Evolutionary conservation across 106 monocot genomes (phyloP).

Genomic region (Allium fistulosum): DNA sequence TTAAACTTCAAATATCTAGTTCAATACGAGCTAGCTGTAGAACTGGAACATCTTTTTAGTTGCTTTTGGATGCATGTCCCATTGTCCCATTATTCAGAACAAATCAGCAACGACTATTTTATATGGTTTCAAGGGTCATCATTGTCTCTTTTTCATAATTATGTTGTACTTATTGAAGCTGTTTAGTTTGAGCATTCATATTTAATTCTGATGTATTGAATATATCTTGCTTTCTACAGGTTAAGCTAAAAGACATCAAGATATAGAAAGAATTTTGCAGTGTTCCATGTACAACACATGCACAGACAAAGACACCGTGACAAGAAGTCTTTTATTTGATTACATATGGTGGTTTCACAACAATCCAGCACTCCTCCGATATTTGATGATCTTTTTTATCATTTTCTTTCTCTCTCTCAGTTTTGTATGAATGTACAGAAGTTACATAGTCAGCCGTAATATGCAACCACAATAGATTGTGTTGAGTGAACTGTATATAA

Average conservation of each 20-base stretch:
- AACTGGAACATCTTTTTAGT: no score
- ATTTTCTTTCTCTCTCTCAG: background rate
- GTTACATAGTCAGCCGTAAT: background rate
- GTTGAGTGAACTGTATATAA: conserved; percentile 7
- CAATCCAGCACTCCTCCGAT: background rate
- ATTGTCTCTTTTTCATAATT: background rate
- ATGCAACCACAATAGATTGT: conserved; percentile 8
- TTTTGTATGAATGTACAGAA: conserved; percentile 5
- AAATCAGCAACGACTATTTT: background rate
- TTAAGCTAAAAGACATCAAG: conserved; percentile 2
- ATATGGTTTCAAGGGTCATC: background rate
- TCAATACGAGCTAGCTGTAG: no score
- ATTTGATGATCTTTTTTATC: background rate
- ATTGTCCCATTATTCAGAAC: background rate
- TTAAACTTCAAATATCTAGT: no score
- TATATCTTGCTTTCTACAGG: background rate
- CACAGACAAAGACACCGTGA: background rate
- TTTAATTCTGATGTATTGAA: background rate
- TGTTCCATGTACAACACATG: background rate
- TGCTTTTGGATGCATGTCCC: no score
- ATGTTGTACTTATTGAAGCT: background rate
- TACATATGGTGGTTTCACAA: no score
- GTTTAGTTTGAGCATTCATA: background rate
- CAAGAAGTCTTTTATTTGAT: no score
- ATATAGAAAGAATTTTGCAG: background rate